Conservation (phyloP, 805 yeast genomes). For the Cyberlindnera xishuangbannaensis region DNA sequence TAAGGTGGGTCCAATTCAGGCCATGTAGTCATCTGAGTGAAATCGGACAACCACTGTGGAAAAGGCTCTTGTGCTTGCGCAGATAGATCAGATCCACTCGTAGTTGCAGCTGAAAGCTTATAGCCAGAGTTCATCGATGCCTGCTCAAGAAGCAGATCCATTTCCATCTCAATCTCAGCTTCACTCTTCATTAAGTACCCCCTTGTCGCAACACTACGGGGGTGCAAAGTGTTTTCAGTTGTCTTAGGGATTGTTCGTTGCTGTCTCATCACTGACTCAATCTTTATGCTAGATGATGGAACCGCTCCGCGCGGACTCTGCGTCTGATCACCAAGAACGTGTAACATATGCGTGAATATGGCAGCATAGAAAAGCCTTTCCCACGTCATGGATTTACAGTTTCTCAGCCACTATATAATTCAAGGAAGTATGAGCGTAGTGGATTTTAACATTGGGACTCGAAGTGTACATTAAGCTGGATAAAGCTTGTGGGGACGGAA, state of each 20-base stretch:
- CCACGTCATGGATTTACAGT: too few species aligned
- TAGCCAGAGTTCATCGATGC: not conserved
- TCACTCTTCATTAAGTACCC: constrained; percentile 7
- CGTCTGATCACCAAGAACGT: not conserved
- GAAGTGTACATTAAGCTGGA: too few species aligned
- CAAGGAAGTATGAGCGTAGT: too few species aligned
- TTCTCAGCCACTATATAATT: too few species aligned
- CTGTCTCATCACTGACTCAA: constrained; percentile 10
- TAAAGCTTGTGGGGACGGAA: too few species aligned
- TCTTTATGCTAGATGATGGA: constrained; percentile 6
- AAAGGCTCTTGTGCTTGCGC: constrained; percentile 39
- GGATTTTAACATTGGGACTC: too few species aligned
- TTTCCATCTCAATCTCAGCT: constrained; percentile 8
- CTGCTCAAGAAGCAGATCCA: constrained; percentile 5
- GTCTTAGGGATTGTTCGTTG: constrained; percentile 9
- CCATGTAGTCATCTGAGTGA: constrained; percentile 76
- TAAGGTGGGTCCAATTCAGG: constrained; percentile 87
- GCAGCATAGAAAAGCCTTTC: not conserved
- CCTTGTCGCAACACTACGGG: constrained; percentile 2
- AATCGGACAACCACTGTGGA: constrained; percentile 72
- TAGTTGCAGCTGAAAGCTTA: constrained; percentile 10
- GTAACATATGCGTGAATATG: not conserved
- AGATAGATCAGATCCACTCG: constrained; percentile 25
- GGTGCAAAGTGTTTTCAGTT: constrained; percentile 7
- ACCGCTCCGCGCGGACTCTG: constrained; percentile 2